Base-by-base conservation (phyloP, 805 yeast species). In the Ascoidea tarda region DNA sequence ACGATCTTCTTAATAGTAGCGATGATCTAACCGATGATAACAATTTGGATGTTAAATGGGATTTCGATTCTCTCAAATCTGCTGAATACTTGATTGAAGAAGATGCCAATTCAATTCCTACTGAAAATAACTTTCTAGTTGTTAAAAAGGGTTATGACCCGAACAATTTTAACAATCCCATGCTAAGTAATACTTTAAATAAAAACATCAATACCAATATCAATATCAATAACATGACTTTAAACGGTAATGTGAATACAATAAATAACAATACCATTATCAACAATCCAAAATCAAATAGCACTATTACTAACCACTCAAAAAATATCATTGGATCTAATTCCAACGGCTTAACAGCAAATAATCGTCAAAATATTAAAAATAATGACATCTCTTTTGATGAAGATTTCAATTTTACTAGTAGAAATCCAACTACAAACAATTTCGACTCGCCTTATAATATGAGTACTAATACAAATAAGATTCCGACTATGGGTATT, bases 61-160 rank as follows among this genome's bases (percentile, higher is more conserved):
- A 88, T 67, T 88, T 88, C 61, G 96, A 88, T 64, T 84, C 93
- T 0, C 67, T 87, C 52, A 82, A 84, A 61, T 77, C 84, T 47
- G 74, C 79, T 42, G 91, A 85, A 57, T 85, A 84, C 62, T 81
- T 85, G 42, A 66, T 84, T 50, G 89, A 83, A 50, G 82, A 83
- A 63, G 86, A 82, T 52, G 79, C 83, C 48, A 6, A 51, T 42
- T 5, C 46, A 32, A 33, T 6, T 48, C 28, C n/a, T 32, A 33
- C 46, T 21, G 28, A 21, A 21, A 21, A 21, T 21, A 21, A 21
- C 28, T 21, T 21, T 21, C 28, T 21, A 21, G 28, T 21, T 21
- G 28, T 21, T 21, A 21, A 21, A 21, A 21, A 21, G 28, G 28
- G 28, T 21, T 21, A 21, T 21, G 28, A 21, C 28, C 16, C 12